phyloP scores from a whole-genome alignment of 805 yeast species.

The Pichia cephalocereana region DNA sequence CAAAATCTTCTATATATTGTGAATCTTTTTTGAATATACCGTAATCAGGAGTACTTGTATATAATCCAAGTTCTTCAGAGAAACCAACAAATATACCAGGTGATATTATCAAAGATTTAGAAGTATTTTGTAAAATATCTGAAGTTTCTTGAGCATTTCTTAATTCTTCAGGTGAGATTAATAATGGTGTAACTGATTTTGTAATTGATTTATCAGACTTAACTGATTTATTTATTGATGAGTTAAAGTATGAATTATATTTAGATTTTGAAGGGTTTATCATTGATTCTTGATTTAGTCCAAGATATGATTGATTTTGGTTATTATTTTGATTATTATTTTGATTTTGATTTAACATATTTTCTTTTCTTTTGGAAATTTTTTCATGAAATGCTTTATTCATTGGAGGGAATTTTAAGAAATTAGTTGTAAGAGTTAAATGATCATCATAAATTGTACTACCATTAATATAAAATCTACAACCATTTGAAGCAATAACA shows the following conservation, averaged over 20 bases:
- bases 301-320: not conserved
- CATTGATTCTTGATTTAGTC: not conserved
- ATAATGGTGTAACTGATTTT: conserved; percentile 21
- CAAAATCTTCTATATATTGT: conserved; percentile 72
- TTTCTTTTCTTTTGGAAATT: conserved; percentile 28
- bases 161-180: conserved; percentile 26
- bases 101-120: conserved; percentile 53
- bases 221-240: not conserved
- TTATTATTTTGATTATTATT: not conserved
- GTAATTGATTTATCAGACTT: conserved; percentile 13
- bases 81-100: conserved; percentile 85
- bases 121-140: conserved; percentile 45
- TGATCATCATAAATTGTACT: conserved; percentile 28
- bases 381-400: conserved; percentile 23
- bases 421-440: conserved; percentile 27
- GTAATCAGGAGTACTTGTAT: conserved; percentile 75
- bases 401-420: conserved; percentile 39
- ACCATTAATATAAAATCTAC: conserved; percentile 60
- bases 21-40: conserved; percentile 71
- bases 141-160: conserved; percentile 49
- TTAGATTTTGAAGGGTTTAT: not conserved
- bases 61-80: conserved; percentile 38
- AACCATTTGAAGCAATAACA: conserved; percentile 78
- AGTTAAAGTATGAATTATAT: not conserved
- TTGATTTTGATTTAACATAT: conserved; percentile 29